phyloP scores from a whole-genome alignment of 345 rosid species.

The Microcos paniculata region DNA sequence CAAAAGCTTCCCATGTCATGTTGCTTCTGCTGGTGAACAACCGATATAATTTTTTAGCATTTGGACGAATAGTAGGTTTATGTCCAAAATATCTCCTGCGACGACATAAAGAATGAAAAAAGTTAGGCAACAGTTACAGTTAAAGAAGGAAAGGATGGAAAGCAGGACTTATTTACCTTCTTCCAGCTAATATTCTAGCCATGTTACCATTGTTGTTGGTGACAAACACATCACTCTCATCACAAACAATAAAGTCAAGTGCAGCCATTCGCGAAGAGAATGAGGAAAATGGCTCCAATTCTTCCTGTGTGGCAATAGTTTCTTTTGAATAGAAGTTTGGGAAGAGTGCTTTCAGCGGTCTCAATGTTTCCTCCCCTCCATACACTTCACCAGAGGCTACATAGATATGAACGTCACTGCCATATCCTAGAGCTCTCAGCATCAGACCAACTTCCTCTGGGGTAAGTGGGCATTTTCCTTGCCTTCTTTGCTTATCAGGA shows the following conservation, averaged over 20 bases:
- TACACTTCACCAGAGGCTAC: constrained; percentile 99
- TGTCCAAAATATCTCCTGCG: constrained; percentile 93
- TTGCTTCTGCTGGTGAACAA: constrained; percentile 63
- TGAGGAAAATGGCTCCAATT: constrained; percentile 67
- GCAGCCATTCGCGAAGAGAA: constrained; percentile 99
- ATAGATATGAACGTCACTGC: constrained; percentile 81
- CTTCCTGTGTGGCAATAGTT: constrained; percentile 73
- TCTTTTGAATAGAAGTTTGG: constrained; percentile 89
- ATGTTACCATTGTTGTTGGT: constrained; percentile 98
- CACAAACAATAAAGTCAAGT: constrained; percentile 89
- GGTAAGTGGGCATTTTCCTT: constrained; percentile 96
- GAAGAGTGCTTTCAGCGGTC: constrained; percentile 81
- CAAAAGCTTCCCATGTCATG: constrained; percentile 87
- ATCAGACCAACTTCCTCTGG: constrained; percentile 97
- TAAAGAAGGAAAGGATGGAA: background rate
- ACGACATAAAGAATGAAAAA: constrained; percentile 6
- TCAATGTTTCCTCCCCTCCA: constrained; percentile 78
- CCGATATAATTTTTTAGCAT: constrained; percentile 78
- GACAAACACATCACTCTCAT: constrained; percentile 92
- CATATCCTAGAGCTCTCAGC: constrained; percentile 95
- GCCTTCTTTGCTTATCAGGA: constrained; percentile 93
- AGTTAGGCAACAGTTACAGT: constrained; percentile 12
- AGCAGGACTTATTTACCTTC: constrained; percentile 52
- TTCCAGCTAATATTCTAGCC: constrained; percentile 91
- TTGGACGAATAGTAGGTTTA: constrained; percentile 93